Base-by-base conservation (phyloP, 1,139 yeast species). In the Geotrichum phurueaensis region DNA sequence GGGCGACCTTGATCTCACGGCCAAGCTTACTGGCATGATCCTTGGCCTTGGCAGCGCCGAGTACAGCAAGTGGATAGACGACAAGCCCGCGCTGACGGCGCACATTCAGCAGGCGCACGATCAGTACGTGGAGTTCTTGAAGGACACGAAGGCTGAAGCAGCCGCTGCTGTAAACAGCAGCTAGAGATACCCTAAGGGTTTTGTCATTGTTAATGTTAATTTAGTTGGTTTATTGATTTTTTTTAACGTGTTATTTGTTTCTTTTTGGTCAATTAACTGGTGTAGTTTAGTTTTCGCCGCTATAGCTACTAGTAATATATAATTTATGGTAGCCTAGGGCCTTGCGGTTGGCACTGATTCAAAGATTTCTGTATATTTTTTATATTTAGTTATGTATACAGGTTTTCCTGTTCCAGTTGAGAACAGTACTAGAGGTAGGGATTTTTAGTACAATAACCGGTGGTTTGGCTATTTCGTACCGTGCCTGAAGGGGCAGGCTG, bases 21-120 rank as follows among this genome's bases (percentile, higher is more conserved):
- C 96, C 79, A 89, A 88, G 79, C 86, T 91, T 72, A 91, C 97
- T 67, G 97, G 97, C 79, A 89, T 91, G 95, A 85, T 91, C 83
- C 83, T 91, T 75, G 96, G 89, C 74, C 85, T 90, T 79, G 92
- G 90, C 71, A 87, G 86, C 75, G 85, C 84, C 72, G 96, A 89
- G 78, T 87, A 91, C 70, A 80, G 89, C 74, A 85, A 87, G 65
- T 84, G 92, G 80, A 83, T 90, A 74, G 94, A 87, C 73, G 91
- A 89, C 74, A 74, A 72, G 31, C 90, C 85, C 65, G 81, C 87
- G 70, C 86, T 91, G 79, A 85, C 84, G 77, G 83, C 84, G 75
- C 94, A 89, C 75, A 88, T 91, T 74, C 89, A 86, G 73, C 96
- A 90, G 76, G 97, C 97, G 68, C 83, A 85, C 72, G 86, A 89